Base-by-base conservation (phyloP, 192 early-diverging fungal genomes). In the Thamnidium elegans region DNA sequence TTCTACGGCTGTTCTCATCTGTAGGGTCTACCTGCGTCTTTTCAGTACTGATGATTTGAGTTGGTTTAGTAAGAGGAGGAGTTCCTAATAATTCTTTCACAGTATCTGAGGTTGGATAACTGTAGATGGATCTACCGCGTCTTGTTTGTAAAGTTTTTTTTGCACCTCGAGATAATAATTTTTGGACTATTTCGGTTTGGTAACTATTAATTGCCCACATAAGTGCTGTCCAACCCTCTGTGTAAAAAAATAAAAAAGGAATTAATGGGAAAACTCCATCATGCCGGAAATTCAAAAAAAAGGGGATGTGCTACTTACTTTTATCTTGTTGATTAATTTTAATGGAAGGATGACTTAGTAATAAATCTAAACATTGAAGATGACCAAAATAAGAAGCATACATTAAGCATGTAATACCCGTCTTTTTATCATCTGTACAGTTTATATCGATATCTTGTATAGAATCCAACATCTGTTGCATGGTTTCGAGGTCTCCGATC, bases 321-420 rank as follows among this genome's bases (percentile, higher is more conserved):
- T 63, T 67, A 51, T 97, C 95, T 60, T 85, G 79, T 19, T 70
- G 76, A 75, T 97, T 78, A 20, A 93, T 84, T 54, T 76, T 69
- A 14, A 88, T 69, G 7, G 89, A 87, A 36, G 88, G 89, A 56
- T 83, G 79, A 56, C 81, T 77, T 15, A 97, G 68, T 34, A 97
- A 77, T 59, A 88, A 74, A 63, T 78, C 76, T 20, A 82, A 87
- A 76, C 93, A 82, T 55, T 87, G 78, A 6, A 80, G 65, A 52
- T 91, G 85, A 26, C 90, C 92, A 84, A 96, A 94, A 59, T 90
- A 93, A 26, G 90, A 81, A 0, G 94, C 90, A 61, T 92, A 92
- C 62, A 93, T 92, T 42, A 97, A 81, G 8, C 90, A 85, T 7
- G 90, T 93, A 26, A 83, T 87, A 26, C 92, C 89, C 53, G 87